Evolutionary conservation across 768 basidiomycete genomes (phyloP), one percentile per base, ranked within the genome.

Genomic region (Rhizopogon vesiculosus): DNA sequence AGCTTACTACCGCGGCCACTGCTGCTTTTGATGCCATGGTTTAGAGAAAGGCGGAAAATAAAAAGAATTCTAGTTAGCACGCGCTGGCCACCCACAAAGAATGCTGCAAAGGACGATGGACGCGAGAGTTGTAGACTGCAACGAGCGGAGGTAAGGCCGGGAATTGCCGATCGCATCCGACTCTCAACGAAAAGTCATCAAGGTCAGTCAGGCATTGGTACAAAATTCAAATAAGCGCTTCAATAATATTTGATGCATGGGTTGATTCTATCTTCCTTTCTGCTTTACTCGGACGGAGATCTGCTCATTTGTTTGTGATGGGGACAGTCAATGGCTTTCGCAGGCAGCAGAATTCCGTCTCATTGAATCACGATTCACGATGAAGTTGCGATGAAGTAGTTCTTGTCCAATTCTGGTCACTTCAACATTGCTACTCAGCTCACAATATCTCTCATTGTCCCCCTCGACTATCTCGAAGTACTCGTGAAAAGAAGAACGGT

Each of bases 11-110:
- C 71, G 83, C 85, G 60, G 78, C 84, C 57, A 79, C 76, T 59
- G 84, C 82, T 78, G 79, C 81, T 82, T 85, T 88, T 69, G 85
- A 79, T 59, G 87, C 85, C 86, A 87, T 87, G 63, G 59, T 58
- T 70, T 69, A 50, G 56, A 12, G n/a, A 43, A 16, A 51, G 57
- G 19, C 39, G 50, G 45, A 42, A 42, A 56, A 33, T 48, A 54
- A 22, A 18, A 46, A 50, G 51, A 48, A 33, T 41, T 42, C 22
- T 31, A 33, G 28, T 28, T 28, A 44, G 42, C 51, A 51, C 42
- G 31, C 29, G 18, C 42, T 31, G 42, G 51, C 40, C 19, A 33
- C 19, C 43, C 28, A 33, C 39, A 50, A 52, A 50, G 31, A 50
- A 50, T 48, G 51, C 51, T 31, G 53, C 35, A 44, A 43, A 52